Percentiles rank a stretch among this genome's conserved stretches.
phyloP scores from a whole-genome alignment of 257 asterid species.

The Ophiorrhiza pumila region DNA sequence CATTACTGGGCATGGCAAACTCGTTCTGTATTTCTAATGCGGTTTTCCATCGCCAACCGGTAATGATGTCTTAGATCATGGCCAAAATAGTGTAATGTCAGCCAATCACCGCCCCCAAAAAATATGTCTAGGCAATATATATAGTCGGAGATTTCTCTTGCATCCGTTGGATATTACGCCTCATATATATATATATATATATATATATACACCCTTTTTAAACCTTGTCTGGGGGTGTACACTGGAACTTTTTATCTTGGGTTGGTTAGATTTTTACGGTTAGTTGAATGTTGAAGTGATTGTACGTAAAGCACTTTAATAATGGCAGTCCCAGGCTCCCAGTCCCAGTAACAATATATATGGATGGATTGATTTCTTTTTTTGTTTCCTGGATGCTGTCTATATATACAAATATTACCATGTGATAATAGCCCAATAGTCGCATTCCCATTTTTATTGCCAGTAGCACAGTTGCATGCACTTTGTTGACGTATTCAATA shows the following conservation, averaged over 20 bases:
- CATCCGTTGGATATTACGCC: too few relatives aligned
- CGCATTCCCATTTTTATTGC: background rate
- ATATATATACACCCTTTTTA: too few relatives aligned
- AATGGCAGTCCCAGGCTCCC: background rate
- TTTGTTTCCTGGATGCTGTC: background rate
- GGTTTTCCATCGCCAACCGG: too few relatives aligned
- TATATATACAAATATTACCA: background rate
- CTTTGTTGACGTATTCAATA: slow-evolving; percentile 2
- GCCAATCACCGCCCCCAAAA: too few relatives aligned
- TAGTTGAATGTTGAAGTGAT: background rate
- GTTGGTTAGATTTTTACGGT: background rate
- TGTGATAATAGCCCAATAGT: background rate
- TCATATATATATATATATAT: too few relatives aligned
- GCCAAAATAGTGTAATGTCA: too few relatives aligned
- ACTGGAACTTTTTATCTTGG: too few relatives aligned
- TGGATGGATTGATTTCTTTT: background rate
- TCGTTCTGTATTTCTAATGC: background rate
- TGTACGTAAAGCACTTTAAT: background rate
- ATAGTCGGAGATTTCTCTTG: background rate
- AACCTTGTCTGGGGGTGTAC: too few relatives aligned
- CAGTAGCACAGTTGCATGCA: too few relatives aligned
- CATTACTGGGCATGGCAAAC: background rate
- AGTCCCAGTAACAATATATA: background rate
- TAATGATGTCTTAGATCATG: too few relatives aligned
- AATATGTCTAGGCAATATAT: background rate